Evolutionary conservation across 1,139 yeast species (phyloP).

Genomic region (Yamadazyma membranifaciens): DNA sequence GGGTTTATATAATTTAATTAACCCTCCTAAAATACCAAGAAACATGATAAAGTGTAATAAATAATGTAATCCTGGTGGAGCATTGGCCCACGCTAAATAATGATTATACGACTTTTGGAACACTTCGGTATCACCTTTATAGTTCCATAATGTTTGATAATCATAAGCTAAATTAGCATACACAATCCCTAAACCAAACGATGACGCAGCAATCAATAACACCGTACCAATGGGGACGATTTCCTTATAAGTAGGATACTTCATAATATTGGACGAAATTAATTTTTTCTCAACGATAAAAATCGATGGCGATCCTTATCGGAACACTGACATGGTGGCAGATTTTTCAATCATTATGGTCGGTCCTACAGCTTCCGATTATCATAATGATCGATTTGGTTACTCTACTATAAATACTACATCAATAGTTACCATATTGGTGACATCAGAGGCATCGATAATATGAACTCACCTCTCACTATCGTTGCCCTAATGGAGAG

Average conservation of each 20-base stretch:
- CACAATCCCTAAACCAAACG: constrained; percentile 78
- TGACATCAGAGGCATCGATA: no score
- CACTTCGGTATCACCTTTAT: constrained; percentile 48
- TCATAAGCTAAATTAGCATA: constrained; percentile 84
- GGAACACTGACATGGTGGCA: no score
- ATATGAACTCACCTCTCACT: no score
- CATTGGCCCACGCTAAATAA: constrained; percentile 67
- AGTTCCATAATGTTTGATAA: constrained; percentile 67
- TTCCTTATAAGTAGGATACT: constrained; percentile 39
- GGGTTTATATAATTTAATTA: constrained; percentile 83
- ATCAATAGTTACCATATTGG: no score
- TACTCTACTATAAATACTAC: no score
- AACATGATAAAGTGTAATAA: constrained; percentile 57
- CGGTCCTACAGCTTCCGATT: no score
- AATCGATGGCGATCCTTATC: no score
- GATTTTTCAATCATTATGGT: no score
- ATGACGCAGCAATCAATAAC: constrained; percentile 49
- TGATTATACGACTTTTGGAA: constrained; percentile 67
- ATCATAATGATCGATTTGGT: no score
- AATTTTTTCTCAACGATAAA: no score
- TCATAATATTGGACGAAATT: constrained; percentile 6
- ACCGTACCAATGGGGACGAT: constrained; percentile 50
- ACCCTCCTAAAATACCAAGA: constrained; percentile 69
- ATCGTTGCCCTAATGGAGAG: no score
- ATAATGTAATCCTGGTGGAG: constrained; percentile 60